Conservation (phyloP, 257 asterid species). For the Forsythia suspensa region DNA sequence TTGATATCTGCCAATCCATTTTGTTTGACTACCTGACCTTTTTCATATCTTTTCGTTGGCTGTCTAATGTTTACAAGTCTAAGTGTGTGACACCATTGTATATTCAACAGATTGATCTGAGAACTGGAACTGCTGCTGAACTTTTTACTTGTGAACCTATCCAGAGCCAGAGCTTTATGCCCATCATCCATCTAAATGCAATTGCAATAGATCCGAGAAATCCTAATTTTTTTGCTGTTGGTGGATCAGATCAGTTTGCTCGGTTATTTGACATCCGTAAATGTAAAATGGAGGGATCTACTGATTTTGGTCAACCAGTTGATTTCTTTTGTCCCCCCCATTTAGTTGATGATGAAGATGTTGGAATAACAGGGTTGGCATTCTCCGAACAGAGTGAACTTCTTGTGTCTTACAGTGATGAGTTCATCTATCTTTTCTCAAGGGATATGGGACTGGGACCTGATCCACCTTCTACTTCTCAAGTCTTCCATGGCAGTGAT, state of each 20-base stretch:
- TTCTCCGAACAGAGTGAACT: constrained; percentile 93
- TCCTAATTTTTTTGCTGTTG: constrained; percentile 76
- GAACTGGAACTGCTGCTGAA: constrained; percentile 59
- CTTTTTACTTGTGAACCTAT: constrained; percentile 72
- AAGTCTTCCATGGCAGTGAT: constrained; percentile 39
- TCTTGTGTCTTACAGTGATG: constrained; percentile 80
- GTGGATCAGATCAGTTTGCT: constrained; percentile 85
- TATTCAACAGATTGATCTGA: constrained; percentile 72
- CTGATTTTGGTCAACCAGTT: constrained; percentile 67
- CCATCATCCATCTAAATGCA: constrained; percentile 57
- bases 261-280: constrained; percentile 83
- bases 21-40: not conserved
- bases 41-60: not conserved
- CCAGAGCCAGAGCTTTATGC: constrained; percentile 28
- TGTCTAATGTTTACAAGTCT: constrained; percentile 3
- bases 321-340: constrained; percentile 74
- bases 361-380: constrained; percentile 90
- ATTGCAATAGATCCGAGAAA: constrained; percentile 86
- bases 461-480: constrained; percentile 39
- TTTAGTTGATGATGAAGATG: constrained; percentile 56
- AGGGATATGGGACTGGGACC: constrained; percentile 79
- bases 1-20: not conserved
- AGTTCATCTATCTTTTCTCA: constrained; percentile 75
- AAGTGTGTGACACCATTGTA: constrained; percentile 18
- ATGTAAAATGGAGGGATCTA: constrained; percentile 61